Base-by-base conservation (phyloP, 164 flowering plant species). In the Umbilicus rupestris region DNA sequence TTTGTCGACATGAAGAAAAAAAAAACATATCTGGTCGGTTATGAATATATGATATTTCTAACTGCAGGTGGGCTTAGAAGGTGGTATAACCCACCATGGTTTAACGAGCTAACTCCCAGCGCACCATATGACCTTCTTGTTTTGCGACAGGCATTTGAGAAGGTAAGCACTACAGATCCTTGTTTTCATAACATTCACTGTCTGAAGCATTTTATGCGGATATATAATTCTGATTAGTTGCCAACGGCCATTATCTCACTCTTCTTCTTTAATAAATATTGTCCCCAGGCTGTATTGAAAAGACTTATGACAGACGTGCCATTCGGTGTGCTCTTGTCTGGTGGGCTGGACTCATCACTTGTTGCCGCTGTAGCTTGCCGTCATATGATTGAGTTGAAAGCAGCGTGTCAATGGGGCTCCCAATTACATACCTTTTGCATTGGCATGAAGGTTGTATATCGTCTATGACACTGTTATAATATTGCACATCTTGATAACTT, bases 281-380 rank as follows among this genome's bases (percentile, higher is more conserved):
- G n/a, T n/a, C n/a, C n/a, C n/a, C n/a, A 90, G 98, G 97, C 98
- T 78, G 97, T 93, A 39, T n/a, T 77, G 31, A 93, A 93, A 81
- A 83, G 98, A 74, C 88, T 93, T 39, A 90, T 93, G 98, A 82
- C 98, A 7, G 98, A 93, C 85, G 98, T 93, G 10, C 98, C 98
- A 67, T 93, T 93, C 77, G 98, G 98, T 70, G 98, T 93, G 7
- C 97, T 93, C 70, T 71, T 93, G 64, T 93, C 97, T 68, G 98
- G 98, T 73, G 98, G 98, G 59, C 80, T 93, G 66, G 98, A 93
- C 73, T 93, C 98, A 47, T 93, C 97, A 44, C 94, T 93, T 71
- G 98, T 93, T 75, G 98, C 98, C 74, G 80, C 98, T 68, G 96
- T 93, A 67, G 94, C 97, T 66, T 80, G 85, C 14, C 97, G 98